phyloP scores from a whole-genome alignment of 1,284 basidiomycete genomes.

The Cryptococcus sp. region DNA sequence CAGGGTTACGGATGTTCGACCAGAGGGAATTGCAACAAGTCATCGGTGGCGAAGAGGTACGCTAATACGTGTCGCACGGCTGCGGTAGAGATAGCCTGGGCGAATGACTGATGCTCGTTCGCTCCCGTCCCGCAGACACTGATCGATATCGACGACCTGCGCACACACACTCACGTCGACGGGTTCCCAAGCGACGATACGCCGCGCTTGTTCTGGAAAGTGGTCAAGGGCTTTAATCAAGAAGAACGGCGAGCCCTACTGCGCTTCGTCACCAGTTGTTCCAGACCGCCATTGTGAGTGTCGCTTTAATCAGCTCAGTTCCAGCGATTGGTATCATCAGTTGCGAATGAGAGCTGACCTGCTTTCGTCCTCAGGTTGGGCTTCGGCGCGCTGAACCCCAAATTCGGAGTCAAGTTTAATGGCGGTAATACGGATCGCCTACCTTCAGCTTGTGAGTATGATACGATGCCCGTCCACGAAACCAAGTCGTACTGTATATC shows the following conservation, averaged over 20 bases:
- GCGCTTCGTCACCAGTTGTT: slow-evolving; percentile 87
- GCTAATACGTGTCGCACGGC: not conserved
- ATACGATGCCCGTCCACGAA: not conserved
- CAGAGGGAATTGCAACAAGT: slow-evolving; percentile 86
- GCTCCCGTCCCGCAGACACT: slow-evolving; percentile 54
- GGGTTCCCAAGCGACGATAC: slow-evolving; percentile 72
- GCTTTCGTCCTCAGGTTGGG: slow-evolving; percentile 59
- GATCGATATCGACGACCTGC: slow-evolving; percentile 79
- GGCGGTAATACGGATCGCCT: slow-evolving; percentile 71
- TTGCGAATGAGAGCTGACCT: no score
- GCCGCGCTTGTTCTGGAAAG: slow-evolving; percentile 73
- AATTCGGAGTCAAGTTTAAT: slow-evolving; percentile 79
- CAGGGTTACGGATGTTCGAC: slow-evolving; percentile 85
- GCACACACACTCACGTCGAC: slow-evolving; percentile 72
- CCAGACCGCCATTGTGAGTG: slow-evolving; percentile 78
- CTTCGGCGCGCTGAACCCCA: slow-evolving; percentile 81
- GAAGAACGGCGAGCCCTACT: slow-evolving; percentile 73
- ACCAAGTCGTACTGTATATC: not conserved
- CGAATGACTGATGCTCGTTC: no score
- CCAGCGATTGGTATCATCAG: no score
- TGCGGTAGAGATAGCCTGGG: no score
- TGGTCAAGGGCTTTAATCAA: slow-evolving; percentile 55
- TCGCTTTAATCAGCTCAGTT: not conserved
- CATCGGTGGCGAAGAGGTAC: slow-evolving; percentile 72
- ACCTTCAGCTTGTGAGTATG: slow-evolving; percentile 57